Evolutionary conservation across 2,329 filamentous ascomycete genomes (phyloP).

Genomic region (Chaetomiaceae sp.): DNA sequence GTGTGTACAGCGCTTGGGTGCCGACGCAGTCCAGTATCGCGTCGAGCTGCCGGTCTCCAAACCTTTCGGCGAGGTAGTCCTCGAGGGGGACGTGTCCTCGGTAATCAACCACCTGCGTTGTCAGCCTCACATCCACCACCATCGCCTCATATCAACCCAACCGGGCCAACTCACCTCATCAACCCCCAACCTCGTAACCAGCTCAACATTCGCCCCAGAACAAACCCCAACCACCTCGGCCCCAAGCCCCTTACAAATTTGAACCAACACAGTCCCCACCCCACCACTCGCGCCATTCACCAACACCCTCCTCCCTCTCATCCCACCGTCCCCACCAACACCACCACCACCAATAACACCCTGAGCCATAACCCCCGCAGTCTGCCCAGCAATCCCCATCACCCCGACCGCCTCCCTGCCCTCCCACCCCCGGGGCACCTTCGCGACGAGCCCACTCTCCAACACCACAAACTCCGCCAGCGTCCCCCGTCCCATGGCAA

Average conservation of each 20-base stretch:
- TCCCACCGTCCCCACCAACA: not conserved
- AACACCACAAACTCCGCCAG: conserved; percentile 35
- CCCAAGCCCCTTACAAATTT: conserved; percentile 40
- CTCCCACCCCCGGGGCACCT: conserved; percentile 25
- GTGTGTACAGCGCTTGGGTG: conserved; percentile 41
- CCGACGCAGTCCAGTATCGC: conserved; percentile 49
- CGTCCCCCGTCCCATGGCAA: conserved; percentile 32
- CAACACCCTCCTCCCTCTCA: conserved; percentile 40
- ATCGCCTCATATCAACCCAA: not conserved
- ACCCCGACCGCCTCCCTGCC: conserved; percentile 29
- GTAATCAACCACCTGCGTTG: conserved; percentile 39
- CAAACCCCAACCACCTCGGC: conserved; percentile 44
- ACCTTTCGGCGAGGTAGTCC: conserved; percentile 32
- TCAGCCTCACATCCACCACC: not conserved
- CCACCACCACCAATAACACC: conserved; percentile 14
- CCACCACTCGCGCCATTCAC: conserved; percentile 50
- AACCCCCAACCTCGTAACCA: conserved; percentile 45
- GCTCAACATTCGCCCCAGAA: conserved; percentile 41
- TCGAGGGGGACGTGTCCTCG: conserved; percentile 35
- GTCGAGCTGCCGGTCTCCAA: conserved; percentile 32
- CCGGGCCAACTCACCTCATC: conserved; percentile 37
- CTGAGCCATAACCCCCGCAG: conserved; percentile 28
- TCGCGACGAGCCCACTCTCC: conserved; percentile 29
- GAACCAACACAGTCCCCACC: conserved; percentile 44
- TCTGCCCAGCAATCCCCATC: conserved; percentile 38